Percentiles rank a stretch among this genome's conserved stretches.
phyloP scores from a whole-genome alignment of 129 eudicot species.

The Flaveria linearis region DNA sequence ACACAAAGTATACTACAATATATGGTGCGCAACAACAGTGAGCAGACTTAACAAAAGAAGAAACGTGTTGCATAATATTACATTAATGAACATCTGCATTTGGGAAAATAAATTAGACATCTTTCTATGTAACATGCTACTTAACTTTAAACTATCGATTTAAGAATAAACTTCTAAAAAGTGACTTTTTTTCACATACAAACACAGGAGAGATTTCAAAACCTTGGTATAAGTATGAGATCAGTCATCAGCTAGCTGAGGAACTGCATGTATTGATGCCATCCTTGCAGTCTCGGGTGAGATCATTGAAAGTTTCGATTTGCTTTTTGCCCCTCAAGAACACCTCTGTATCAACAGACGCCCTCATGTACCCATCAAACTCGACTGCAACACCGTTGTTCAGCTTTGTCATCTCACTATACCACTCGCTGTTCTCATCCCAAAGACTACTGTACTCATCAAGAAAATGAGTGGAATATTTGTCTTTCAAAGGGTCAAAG shows the following conservation, averaged over 20 bases:
- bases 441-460: constrained; percentile 71
- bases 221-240: not conserved
- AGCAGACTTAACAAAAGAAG: not conserved
- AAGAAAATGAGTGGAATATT: constrained; percentile 78
- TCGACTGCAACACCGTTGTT: constrained; percentile 80
- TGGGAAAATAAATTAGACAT: constrained; percentile 3
- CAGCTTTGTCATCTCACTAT: constrained; percentile 63
- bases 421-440: constrained; percentile 82
- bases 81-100: constrained; percentile 19
- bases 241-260: constrained; percentile 38
- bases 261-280: constrained; percentile 76
- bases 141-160: constrained; percentile 19
- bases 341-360: constrained; percentile 85
- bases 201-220: constrained; percentile 21
- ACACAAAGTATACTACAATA: not conserved
- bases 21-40: not conserved
- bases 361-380: constrained; percentile 92
- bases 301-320: constrained; percentile 86
- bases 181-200: constrained; percentile 20
- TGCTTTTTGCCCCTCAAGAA: constrained; percentile 92
- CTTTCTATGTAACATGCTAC: constrained; percentile 18
- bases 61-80: constrained; percentile 7
- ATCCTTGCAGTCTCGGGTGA: constrained; percentile 84
- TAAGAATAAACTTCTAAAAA: constrained; percentile 27
- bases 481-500: constrained; percentile 81